phyloP scores from a whole-genome alignment of 495 filamentous ascomycete genomes.

The Neurospora hispaniola region DNA sequence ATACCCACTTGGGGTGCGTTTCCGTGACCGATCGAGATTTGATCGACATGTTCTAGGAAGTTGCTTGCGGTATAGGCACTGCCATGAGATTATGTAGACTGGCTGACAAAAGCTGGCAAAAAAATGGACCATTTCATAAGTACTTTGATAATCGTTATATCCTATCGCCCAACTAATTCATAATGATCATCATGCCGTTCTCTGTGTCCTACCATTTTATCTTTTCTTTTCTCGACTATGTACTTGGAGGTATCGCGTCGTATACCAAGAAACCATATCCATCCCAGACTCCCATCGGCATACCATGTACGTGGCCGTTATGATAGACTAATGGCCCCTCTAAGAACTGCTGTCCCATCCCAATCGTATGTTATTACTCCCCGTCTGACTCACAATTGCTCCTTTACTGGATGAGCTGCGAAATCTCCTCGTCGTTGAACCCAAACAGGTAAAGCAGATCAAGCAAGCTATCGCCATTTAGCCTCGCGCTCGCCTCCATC shows the following conservation, averaged over 20 bases:
- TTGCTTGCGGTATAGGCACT: background rate
- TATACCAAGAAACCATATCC: background rate
- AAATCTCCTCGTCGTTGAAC: constrained; percentile 54
- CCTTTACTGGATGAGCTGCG: constrained; percentile 30
- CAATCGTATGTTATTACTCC: background rate
- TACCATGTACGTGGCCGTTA: background rate
- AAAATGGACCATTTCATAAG: background rate
- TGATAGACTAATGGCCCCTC: background rate
- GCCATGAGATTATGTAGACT: background rate
- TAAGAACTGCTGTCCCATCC: background rate
- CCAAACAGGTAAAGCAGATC: constrained; percentile 83
- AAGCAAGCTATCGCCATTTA: constrained; percentile 69
- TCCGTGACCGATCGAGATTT: background rate
- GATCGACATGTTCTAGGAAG: background rate
- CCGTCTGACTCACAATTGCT: background rate
- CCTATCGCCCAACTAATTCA: background rate
- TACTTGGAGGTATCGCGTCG: background rate
- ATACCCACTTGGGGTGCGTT: background rate
- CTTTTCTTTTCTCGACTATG: background rate
- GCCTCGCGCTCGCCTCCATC: constrained; percentile 64
- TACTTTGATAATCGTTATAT: background rate
- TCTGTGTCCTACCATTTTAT: background rate
- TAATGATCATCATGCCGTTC: background rate
- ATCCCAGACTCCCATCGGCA: background rate
- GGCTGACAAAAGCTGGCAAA: background rate